Base-by-base conservation (phyloP, 225 moss, liverwort and hornwort species). In the Polytrichum formosum region DNA sequence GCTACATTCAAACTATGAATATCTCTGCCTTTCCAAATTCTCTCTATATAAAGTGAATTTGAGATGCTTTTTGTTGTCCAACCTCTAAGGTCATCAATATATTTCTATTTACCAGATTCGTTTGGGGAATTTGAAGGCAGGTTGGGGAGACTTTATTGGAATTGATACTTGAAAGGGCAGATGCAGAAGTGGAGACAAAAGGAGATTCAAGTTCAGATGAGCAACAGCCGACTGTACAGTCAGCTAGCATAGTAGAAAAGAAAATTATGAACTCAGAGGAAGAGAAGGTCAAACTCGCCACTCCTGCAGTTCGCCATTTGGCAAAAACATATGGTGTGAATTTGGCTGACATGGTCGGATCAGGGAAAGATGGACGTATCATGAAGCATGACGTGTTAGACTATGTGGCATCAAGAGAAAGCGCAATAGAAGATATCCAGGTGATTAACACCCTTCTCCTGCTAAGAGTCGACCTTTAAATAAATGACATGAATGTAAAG, bases 81-180 rank as follows among this genome's bases (percentile, higher is more conserved):
- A 16, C 16, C 46, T 46, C 16, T 46, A 46, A 46, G 46, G 46
- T 46, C 13, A 16, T 46, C 46, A 46, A 46, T 46, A 16, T 46
- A 46, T 9, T 58, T 58, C 4, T 58, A 63, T 26, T 63, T 28
- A 28, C 63, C 63, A 26, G 13, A 26, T 21, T 7, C 6, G 22
- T 29, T 53, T 7, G 67, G 67, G 67, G 46, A 0, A 13, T 67
- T 27, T 27, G 28, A 64, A 67, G 67, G 55, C 84, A 90, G 90
- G 98, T 98, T 66, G 98, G 98, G 60, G 92, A 92, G 77, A 82
- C 84, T 10, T 77, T 98, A 71, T 60, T 98, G 28, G 98, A 98
- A 73, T 30, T 98, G 69, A 72, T 86, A 59, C 66, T 80, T 27
- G 86, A 92, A 66, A 86, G 79, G 28, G 79, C 84, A 25, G 54